A percentile compares a stretch with the other conserved stretches of the same genome.
Conservation (phyloP, 257 asterid genomes). For the Petrea volubilis region DNA sequence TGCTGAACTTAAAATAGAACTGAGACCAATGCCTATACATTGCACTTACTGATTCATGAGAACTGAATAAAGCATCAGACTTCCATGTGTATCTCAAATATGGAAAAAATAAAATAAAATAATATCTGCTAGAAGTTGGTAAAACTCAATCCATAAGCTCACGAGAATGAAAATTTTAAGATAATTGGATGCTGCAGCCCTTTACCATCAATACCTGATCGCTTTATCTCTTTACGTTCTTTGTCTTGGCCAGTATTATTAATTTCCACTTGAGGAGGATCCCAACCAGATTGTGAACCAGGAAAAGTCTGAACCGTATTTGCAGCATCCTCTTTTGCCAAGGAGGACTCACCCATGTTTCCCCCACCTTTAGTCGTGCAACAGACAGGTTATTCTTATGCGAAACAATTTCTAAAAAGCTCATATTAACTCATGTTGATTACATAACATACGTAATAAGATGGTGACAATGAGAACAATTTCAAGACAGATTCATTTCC, state of each 20-base stretch:
- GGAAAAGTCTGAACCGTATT: neutral
- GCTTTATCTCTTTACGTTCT: neutral
- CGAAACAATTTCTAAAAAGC: neutral
- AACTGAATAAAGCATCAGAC: neutral
- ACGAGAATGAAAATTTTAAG: neutral
- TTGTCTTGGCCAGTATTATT: neutral
- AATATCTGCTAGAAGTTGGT: neutral
- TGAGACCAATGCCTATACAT: neutral
- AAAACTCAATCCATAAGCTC: neutral
- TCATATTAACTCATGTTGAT: neutral
- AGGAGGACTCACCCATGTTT: neutral
- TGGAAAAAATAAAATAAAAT: neutral
- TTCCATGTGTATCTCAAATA: neutral
- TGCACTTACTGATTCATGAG: neutral
- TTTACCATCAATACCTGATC: conserved; percentile 9
- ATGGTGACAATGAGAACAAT: neutral
- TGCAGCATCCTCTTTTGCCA: neutral
- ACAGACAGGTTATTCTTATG: neutral
- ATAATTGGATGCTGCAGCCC: neutral
- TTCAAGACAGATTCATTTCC: neutral
- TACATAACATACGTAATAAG: neutral
- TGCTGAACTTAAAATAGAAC: neutral
- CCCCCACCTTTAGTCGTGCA: neutral
- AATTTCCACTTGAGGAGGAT: conserved; percentile 9
- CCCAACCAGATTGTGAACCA: conserved; percentile 1